Evolutionary conservation across 2,329 filamentous ascomycete genomes (phyloP).

Genomic region (Fusarium albosuccineum): DNA sequence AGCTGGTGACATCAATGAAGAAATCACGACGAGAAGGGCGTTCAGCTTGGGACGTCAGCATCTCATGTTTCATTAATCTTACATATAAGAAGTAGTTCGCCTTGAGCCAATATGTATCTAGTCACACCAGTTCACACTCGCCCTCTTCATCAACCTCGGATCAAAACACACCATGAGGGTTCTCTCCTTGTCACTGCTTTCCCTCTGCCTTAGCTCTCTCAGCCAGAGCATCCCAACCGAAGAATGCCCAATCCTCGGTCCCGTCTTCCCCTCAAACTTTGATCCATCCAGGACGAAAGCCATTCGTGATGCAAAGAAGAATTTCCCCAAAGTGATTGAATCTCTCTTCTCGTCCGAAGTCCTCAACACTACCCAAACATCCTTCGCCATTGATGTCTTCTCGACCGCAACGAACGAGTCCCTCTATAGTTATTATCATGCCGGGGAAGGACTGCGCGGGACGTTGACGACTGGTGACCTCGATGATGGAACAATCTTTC

Average conservation of each 20-base stretch:
- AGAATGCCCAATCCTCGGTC: slow-evolving; percentile 6
- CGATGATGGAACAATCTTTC: slow-evolving; percentile 42
- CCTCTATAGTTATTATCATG: slow-evolving; percentile 31
- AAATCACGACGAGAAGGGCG: neutral
- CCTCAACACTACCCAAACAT: neutral
- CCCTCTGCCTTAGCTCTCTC: neutral
- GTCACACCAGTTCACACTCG: neutral
- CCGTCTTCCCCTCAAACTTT: neutral
- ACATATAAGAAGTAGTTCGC: neutral
- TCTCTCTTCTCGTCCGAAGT: neutral
- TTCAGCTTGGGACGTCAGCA: no score
- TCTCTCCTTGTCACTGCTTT: neutral
- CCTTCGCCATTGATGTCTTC: slow-evolving; percentile 35
- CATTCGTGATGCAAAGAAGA: neutral
- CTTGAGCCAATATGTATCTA: neutral
- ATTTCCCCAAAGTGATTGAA: neutral
- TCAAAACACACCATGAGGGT: neutral
- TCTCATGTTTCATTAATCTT: neutral
- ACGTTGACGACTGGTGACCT: slow-evolving; percentile 24
- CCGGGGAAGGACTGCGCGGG: slow-evolving; percentile 8
- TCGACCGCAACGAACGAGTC: slow-evolving; percentile 35
- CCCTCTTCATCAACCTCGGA: neutral
- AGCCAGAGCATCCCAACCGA: neutral
- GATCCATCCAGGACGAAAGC: neutral
- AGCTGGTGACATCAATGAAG: neutral